These are phyloP conservation scores for Xerocomus spinulosus DNA, from an alignment of 768 basidiomycete species.

Conservation along the genomic window DNA sequence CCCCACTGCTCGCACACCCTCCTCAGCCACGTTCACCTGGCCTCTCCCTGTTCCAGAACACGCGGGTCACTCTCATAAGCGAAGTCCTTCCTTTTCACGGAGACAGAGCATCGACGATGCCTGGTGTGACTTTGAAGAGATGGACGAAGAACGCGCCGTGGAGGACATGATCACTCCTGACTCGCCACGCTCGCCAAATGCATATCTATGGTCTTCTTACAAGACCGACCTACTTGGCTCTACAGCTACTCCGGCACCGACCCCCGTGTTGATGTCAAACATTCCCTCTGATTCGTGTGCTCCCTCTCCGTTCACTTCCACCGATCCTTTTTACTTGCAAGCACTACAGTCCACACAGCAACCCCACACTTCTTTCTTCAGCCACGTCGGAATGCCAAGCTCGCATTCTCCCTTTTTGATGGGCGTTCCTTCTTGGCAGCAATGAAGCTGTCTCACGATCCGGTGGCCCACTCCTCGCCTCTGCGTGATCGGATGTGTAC, in stretches of 20 bases:
- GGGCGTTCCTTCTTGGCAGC: constrained; percentile 26
- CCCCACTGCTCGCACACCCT: constrained; percentile 36
- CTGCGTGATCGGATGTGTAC: constrained; percentile 7
- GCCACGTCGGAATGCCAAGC: constrained; percentile 35
- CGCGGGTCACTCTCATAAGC: constrained; percentile 22
- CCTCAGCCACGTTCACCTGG: constrained; percentile 29
- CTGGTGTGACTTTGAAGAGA: constrained; percentile 34
- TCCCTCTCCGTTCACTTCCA: constrained; percentile 38
- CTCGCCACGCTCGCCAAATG: constrained; percentile 25
- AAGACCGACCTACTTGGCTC: constrained; percentile 12
- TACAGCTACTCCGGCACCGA: constrained; percentile 16
- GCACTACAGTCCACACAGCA: constrained; percentile 36
- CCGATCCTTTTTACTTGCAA: constrained; percentile 49
- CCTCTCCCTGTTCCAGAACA: constrained; percentile 22
- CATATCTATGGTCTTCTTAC: constrained; percentile 24
- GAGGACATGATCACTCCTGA: constrained; percentile 41
- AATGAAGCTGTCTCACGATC: background rate
- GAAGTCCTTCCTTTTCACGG: constrained; percentile 26
- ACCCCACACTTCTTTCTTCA: constrained; percentile 31
- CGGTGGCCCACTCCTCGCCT: background rate
- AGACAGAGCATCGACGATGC: constrained; percentile 24
- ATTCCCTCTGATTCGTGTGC: constrained; percentile 20
- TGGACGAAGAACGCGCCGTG: constrained; percentile 43
- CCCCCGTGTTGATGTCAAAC: constrained; percentile 11
- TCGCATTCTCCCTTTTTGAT: constrained; percentile 39